These are phyloP conservation scores for Vitis rupestris DNA, from an alignment of 164 flowering plant species.

Conservation along the genomic window DNA sequence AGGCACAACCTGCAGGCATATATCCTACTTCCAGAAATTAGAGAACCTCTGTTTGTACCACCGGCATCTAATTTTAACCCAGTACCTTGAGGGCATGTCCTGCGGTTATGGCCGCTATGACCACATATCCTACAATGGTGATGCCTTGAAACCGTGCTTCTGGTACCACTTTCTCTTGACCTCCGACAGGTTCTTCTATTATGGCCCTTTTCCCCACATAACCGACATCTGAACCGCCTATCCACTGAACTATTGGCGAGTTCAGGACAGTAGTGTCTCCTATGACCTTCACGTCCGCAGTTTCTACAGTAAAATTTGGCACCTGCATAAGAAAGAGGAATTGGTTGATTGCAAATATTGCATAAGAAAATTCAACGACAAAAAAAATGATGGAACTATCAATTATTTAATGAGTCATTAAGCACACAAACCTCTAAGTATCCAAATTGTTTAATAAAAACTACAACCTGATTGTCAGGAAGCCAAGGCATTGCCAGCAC, in stretches of 20 bases:
- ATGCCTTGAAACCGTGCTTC: conserved; percentile 13
- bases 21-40: conserved; percentile 13
- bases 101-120: conserved; percentile 43
- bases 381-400: background rate
- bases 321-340: conserved; percentile 39
- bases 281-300: conserved; percentile 88
- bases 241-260: conserved; percentile 30
- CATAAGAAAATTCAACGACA: background rate
- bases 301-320: conserved; percentile 63
- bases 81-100: conserved; percentile 41
- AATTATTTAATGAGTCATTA: background rate
- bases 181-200: conserved; percentile 69
- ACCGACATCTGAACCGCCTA: conserved; percentile 52
- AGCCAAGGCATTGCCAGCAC: too few relatives aligned
- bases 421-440: background rate
- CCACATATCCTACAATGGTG: conserved; percentile 42
- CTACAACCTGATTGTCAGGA: background rate
- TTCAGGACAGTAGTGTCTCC: conserved; percentile 80
- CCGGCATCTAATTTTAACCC: conserved; percentile 1
- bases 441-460: background rate
- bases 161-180: conserved; percentile 24
- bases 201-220: conserved; percentile 83
- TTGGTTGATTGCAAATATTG: background rate
- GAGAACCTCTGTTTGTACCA: background rate
- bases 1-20: conserved; percentile 42